phyloP scores from a whole-genome alignment of 2,329 filamentous ascomycete genomes.

The Xylaria multiplex region DNA sequence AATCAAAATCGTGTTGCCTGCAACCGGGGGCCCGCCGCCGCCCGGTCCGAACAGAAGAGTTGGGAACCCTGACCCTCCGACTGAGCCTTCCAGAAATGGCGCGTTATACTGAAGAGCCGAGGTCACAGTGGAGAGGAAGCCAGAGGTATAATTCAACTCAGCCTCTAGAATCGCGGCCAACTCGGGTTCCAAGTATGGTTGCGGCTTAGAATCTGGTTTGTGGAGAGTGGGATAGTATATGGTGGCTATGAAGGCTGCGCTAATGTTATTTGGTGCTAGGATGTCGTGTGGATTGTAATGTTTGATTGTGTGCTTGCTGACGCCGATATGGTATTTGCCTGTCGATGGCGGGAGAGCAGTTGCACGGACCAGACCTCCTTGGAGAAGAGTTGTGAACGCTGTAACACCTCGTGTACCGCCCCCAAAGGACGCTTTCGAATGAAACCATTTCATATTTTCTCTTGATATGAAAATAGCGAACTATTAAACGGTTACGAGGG shows the following conservation, averaged over 20 bases:
- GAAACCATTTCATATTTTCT: background rate
- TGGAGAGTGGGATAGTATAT: conserved; percentile 42
- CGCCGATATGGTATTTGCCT: conserved; percentile 38
- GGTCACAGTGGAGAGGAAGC: conserved; percentile 37
- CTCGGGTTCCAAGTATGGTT: conserved; percentile 42
- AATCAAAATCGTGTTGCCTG: conserved; percentile 32
- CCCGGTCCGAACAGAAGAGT: conserved; percentile 38
- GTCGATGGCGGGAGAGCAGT: conserved; percentile 14
- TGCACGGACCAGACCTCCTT: conserved; percentile 2
- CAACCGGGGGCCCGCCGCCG: conserved; percentile 27
- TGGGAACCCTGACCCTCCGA: conserved; percentile 16
- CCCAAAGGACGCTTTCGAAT: background rate
- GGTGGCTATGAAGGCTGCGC: conserved; percentile 42
- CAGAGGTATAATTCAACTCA: conserved; percentile 35
- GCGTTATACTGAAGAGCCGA: conserved; percentile 34
- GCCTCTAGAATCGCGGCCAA: conserved; percentile 36
- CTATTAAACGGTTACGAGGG: background rate
- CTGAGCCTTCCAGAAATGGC: conserved; percentile 5
- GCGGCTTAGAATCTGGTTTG: conserved; percentile 22
- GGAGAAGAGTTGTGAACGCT: background rate
- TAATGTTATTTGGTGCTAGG: conserved; percentile 43
- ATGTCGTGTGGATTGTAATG: conserved; percentile 39
- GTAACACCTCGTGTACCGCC: background rate
- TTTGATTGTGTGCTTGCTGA: conserved; percentile 37
- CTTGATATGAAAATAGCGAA: background rate